A percentile compares a stretch with the other conserved stretches of the same genome.
Evolutionary conservation across 78 protist genomes (phyloP).

Genomic region (Planoprotostelium fungivorum): DNA sequence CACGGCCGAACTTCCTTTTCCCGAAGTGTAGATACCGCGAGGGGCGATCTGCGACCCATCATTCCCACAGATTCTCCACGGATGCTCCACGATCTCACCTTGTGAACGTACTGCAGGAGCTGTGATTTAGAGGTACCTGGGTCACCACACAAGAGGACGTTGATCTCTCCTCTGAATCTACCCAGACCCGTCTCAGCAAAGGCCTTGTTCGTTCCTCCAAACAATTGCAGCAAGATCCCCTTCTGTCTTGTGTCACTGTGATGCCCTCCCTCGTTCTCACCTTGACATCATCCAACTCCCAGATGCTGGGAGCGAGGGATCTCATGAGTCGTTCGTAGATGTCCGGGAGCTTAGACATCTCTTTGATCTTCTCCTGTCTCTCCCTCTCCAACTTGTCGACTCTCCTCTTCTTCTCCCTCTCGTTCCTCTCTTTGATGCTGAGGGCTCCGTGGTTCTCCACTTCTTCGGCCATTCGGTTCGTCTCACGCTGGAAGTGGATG

Average conservation of each 20-base stretch:
- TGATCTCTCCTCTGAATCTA: conserved; percentile 86
- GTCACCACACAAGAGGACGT: conserved; percentile 98
- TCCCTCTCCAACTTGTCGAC: not conserved
- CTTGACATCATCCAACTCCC: conserved; percentile 95
- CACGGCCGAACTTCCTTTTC: conserved; percentile 97
- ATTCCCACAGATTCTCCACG: not conserved
- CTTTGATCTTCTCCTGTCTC: conserved; percentile 15
- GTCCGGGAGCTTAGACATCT: conserved; percentile 59
- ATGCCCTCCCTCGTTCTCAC: not conserved
- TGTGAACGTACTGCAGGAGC: conserved; percentile 92
- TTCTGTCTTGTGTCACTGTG: not conserved
- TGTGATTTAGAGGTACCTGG: conserved; percentile 99
- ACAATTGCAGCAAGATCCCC: conserved; percentile 96
- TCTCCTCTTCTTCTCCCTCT: conserved; percentile 22
- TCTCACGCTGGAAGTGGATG: conserved; percentile 24
- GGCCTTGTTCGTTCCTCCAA: conserved; percentile 86
- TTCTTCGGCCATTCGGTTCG: not conserved
- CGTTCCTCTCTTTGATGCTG: conserved; percentile 27
- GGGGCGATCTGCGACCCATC: conserved; percentile 76
- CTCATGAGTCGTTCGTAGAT: conserved; percentile 76
- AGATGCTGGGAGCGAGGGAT: conserved; percentile 96
- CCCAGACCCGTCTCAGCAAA: conserved; percentile 15
- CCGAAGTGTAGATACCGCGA: conserved; percentile 98
- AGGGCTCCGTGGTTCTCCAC: not conserved
- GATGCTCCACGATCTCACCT: no score